These are phyloP conservation scores for Penicillium roqueforti DNA, from an alignment of 495 filamentous ascomycete species.

Conservation along the genomic window DNA sequence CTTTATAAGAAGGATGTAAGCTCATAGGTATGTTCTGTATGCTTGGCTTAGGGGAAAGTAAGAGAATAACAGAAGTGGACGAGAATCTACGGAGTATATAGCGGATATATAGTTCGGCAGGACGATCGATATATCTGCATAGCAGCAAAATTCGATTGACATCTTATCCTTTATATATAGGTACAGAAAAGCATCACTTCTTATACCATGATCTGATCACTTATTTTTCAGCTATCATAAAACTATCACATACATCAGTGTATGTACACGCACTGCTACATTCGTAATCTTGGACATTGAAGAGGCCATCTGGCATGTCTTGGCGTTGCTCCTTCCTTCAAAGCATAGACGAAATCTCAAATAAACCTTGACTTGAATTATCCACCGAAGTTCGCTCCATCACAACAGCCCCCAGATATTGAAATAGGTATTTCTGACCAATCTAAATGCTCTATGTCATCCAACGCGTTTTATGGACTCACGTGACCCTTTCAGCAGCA, in stretches of 20 bases:
- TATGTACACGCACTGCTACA: slow-evolving; percentile 9
- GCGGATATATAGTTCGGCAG: background rate
- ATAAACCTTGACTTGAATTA: background rate
- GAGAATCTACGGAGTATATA: slow-evolving; percentile 3
- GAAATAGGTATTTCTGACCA: background rate
- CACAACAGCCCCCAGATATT: background rate
- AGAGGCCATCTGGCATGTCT: slow-evolving; percentile 45
- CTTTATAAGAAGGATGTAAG: no score
- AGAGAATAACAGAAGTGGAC: no score
- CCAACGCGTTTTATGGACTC: slow-evolving; percentile 15
- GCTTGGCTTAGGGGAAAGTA: background rate
- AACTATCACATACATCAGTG: background rate
- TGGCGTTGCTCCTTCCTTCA: slow-evolving; percentile 24
- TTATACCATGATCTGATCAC: background rate
- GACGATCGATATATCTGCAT: background rate
- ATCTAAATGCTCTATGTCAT: slow-evolving; percentile 15
- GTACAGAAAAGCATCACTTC: background rate
- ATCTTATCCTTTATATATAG: background rate
- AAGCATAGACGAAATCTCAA: background rate
- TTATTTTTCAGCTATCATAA: background rate
- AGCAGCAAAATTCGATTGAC: background rate
- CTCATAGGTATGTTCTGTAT: no score
- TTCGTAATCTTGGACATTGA: slow-evolving; percentile 16
- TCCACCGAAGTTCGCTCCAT: background rate
- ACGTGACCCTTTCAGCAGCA: slow-evolving; percentile 28